Percentiles rank a stretch among this genome's conserved stretches.
These are phyloP conservation scores for Zymoseptoria tritici DNA, from an alignment of 2,329 filamentous ascomycete genomes.

Conservation along the genomic window DNA sequence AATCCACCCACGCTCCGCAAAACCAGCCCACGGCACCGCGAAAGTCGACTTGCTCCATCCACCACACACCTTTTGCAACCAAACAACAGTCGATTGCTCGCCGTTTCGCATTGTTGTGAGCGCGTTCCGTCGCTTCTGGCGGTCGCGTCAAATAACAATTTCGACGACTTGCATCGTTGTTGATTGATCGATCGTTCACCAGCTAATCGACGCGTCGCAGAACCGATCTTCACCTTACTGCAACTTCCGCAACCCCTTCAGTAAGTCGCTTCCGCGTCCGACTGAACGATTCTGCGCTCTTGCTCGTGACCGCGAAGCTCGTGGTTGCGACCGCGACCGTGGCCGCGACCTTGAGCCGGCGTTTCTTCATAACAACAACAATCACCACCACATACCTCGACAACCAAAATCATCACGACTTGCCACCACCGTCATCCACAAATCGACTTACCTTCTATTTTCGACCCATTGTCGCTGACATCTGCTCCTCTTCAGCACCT, in stretches of 20 bases:
- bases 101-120: neutral
- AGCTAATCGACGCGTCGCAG: neutral
- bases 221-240: neutral
- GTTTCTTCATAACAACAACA: slow-evolving; percentile 5
- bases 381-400: neutral
- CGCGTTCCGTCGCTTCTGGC: neutral
- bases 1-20: neutral
- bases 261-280: slow-evolving; percentile 10
- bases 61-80: neutral
- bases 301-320: slow-evolving; percentile 12
- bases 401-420: slow-evolving; percentile 6
- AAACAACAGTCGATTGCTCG: neutral
- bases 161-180: neutral
- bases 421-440: slow-evolving; percentile 7
- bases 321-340: slow-evolving; percentile 16
- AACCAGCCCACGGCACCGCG: neutral
- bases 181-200: neutral
- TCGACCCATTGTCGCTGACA: slow-evolving; percentile 6
- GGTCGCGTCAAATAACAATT: neutral
- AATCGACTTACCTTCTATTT: neutral
- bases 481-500: slow-evolving; percentile 4
- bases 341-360: slow-evolving; percentile 11
- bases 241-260: slow-evolving; percentile 1
- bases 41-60: neutral
- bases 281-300: slow-evolving; percentile 2